Evolutionary conservation across 768 basidiomycete species (phyloP), one percentile per base, ranked within the genome.

Genomic region (Leucocoprinus birnbaumii): DNA sequence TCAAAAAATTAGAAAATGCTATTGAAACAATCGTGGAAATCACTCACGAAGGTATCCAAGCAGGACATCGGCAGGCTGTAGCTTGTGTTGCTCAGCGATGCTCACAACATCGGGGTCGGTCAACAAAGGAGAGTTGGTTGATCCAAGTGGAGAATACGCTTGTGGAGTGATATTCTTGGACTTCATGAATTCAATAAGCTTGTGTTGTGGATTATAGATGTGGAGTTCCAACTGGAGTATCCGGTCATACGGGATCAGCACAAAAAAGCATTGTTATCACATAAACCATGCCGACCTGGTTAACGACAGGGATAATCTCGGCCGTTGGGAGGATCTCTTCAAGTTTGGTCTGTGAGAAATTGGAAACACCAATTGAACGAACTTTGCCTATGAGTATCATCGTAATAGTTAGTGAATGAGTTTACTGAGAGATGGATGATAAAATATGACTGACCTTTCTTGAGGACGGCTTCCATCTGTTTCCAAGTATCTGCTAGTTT

Each of bases 81-180:
- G 66, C 1, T 65, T 67, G 64, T 86, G 73, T 65, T 83, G 84
- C 56, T 71, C 63, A 1, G 88, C 89, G 55, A 93, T 77, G 59
- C 76, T 73, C 3, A 70, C 58, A 7, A 87, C 83, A 3, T 77
- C 73, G 48, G 84, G 80, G 61, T 94, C 89, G 5, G 64, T 65
- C 31, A 92, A 66, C 6, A 93, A 71, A 7, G 87, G 87, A 1
- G 86, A 81, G 61, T 79, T 77, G 10, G 82, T 76, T 8, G 84
- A 87, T 34, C 85, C 90, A 13, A 93, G 81, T 8, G 92, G 91
- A 7, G 88, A 92, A 67, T 89, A 94, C 0, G 91, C 91, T 66
- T 91, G 78, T 0, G 87, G 76, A 48, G 84, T 71, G 62, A 94
- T 92, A 18, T 73, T 75, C 65, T 91, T 84, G 16, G 77, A 73